Percentiles rank a stretch among this genome's conserved stretches.
Conservation (phyloP, 495 filamentous ascomycete genomes). For the Pyrenopolyporus hunteri region DNA sequence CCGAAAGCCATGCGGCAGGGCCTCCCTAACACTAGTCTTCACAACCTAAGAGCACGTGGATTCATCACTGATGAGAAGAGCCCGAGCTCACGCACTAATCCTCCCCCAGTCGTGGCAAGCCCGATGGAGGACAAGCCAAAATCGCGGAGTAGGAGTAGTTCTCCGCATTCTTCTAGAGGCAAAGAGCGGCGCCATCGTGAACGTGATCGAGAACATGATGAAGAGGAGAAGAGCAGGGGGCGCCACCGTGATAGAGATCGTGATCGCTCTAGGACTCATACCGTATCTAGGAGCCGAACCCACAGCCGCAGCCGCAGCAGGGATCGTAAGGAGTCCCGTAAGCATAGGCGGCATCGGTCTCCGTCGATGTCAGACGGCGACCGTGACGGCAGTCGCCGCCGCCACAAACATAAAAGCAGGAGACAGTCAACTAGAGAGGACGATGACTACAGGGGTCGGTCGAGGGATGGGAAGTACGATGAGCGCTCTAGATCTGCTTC, state of each 20-base stretch:
- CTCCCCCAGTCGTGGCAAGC: conserved; percentile 42
- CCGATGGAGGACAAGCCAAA: conserved; percentile 40
- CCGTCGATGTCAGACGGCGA: conserved; percentile 54
- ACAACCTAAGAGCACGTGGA: conserved; percentile 56
- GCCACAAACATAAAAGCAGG: conserved; percentile 55
- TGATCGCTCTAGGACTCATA: conserved; percentile 36
- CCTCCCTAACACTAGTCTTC: conserved; percentile 74
- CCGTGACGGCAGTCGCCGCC: conserved; percentile 57
- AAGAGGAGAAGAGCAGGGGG: conserved; percentile 38
- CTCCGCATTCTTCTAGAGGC: conserved; percentile 40
- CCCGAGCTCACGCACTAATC: conserved; percentile 44
- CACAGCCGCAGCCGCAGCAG: conserved; percentile 49
- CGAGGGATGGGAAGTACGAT: conserved; percentile 47
- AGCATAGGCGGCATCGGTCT: conserved; percentile 65
- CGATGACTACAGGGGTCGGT: conserved; percentile 45
- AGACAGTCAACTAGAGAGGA: conserved; percentile 49
- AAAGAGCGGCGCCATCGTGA: conserved; percentile 43
- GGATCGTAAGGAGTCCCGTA: conserved; percentile 60
- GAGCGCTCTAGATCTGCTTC: conserved; percentile 60
- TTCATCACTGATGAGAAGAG: conserved; percentile 49
- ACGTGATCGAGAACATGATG: conserved; percentile 41
- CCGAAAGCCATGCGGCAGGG: conserved; percentile 94
- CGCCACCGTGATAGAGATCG: conserved; percentile 39
- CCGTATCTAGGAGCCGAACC: conserved; percentile 34
- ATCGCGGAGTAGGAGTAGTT: conserved; percentile 55